Percentiles rank a stretch among this genome's conserved stretches.
Evolutionary conservation across 2,329 filamentous ascomycete genomes (phyloP).

Genomic region (Fusarium illudens): DNA sequence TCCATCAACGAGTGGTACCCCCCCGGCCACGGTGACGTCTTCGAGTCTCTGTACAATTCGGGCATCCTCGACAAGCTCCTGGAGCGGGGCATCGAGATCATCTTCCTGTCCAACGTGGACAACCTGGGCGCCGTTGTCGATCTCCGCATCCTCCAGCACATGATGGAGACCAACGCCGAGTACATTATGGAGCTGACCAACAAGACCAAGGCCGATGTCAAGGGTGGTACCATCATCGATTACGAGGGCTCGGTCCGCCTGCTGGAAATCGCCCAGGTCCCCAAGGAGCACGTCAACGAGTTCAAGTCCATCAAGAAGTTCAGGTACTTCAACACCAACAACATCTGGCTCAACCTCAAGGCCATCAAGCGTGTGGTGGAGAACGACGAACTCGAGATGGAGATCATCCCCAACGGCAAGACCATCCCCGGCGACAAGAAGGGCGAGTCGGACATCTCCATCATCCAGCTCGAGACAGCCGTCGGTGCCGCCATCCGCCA

Average conservation of each 20-base stretch:
- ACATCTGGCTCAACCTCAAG: slow-evolving; percentile 99
- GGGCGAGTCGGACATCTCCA: slow-evolving; percentile 97
- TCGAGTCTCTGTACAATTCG: slow-evolving; percentile 99
- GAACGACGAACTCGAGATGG: slow-evolving; percentile 98
- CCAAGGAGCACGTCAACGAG: slow-evolving; percentile 99
- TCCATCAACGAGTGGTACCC: slow-evolving; percentile 98
- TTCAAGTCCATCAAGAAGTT: slow-evolving; percentile 99
- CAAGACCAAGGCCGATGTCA: slow-evolving; percentile 99
- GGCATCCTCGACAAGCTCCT: slow-evolving; percentile 97
- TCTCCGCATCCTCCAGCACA: slow-evolving; percentile 97
- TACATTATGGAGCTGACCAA: slow-evolving; percentile 99
- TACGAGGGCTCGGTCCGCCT: slow-evolving; percentile 97
- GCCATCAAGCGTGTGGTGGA: slow-evolving; percentile 99
- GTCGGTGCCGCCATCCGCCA: slow-evolving; percentile 98
- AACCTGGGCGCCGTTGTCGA: slow-evolving; percentile 98
- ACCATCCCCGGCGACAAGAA: slow-evolving; percentile 99
- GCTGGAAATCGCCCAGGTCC: slow-evolving; percentile 98
- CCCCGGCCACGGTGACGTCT: slow-evolving; percentile 98
- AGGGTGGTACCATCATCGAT: slow-evolving; percentile 99
- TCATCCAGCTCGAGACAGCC: slow-evolving; percentile 97
- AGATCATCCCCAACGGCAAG: slow-evolving; percentile 99
- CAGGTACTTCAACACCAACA: slow-evolving; percentile 99
- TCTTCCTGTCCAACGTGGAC: slow-evolving; percentile 99
- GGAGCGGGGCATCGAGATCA: slow-evolving; percentile 92
- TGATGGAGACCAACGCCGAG: slow-evolving; percentile 96